Evolutionary conservation across 495 filamentous ascomycete genomes (phyloP), one percentile per base, ranked within the genome.

Genomic region (Lasiosphaeria hispida): DNA sequence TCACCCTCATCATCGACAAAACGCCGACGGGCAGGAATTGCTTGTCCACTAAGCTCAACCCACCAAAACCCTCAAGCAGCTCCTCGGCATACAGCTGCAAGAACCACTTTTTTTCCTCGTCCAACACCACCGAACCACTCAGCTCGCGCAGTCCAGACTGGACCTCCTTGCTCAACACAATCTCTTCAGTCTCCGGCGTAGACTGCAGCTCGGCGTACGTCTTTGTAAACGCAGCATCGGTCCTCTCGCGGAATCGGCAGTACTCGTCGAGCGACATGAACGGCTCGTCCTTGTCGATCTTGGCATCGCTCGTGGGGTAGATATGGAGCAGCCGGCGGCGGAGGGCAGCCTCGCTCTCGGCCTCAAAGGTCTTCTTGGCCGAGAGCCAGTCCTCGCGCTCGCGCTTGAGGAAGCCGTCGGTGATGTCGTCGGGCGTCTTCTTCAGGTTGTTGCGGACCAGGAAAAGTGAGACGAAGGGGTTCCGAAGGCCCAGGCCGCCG

Each of bases 401-500:
- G 0, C 63, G 14, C 7, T 73, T 55, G n/a, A 80, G 62, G 40
- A 75, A 59, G 7, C 44, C 73, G 3, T 67, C 50, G 33, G 82
- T 65, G 14, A 63, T 55, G 9, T 76, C 62, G 0, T 58, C 58
- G 4, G 76, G 72, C 6, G 70, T 66, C 5, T 63, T 40, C 10
- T 37, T 55, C n/a, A 73, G 53, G 6, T 63, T 57, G 33, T 76
- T 61, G 45, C 75, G 66, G 11, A 79, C 63, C 17, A 76, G 63
- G 52, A 67, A 62, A 23, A 71, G 36, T 15, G 69, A 59, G 35
- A 85, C 71, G 60, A 85, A 80, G 7, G 83, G 83, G 59, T 82
- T 84, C 15, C 74, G 70, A 2, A 86, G 67, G 0, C 77, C 81
- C 1, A 86, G 74, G 1, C 83, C 83, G 14, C 83, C 83, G 1